Evolutionary conservation across 192 early-diverging fungal species (phyloP).

Genomic region (Umbelopsis isabellina): DNA sequence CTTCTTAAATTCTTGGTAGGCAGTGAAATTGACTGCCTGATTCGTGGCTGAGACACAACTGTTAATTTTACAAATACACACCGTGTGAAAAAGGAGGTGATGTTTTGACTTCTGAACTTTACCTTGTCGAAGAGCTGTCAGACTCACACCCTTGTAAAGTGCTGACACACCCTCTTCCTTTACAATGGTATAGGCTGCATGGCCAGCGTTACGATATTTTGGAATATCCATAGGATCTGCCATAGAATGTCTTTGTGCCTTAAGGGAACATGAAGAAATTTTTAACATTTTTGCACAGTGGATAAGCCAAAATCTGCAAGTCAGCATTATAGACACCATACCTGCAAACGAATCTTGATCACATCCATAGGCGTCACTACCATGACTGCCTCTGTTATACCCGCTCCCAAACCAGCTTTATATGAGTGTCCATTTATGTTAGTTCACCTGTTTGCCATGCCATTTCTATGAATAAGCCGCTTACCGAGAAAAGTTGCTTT

Average conservation of each 20-base stretch:
- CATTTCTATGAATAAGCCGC: conserved; percentile 20
- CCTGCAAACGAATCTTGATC: conserved; percentile 95
- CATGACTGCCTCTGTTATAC: conserved; percentile 90
- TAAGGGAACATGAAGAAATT: neutral
- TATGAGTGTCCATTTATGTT: neutral
- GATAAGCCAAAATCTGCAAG: neutral
- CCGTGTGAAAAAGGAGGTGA: neutral
- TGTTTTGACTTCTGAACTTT: neutral
- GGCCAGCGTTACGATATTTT: conserved; percentile 94
- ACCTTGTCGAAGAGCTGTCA: conserved; percentile 92
- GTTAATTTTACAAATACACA: neutral
- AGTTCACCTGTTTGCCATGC: neutral
- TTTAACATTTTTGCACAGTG: neutral
- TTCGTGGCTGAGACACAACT: conserved; percentile 69
- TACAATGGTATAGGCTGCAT: conserved; percentile 88
- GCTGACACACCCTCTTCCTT: conserved; percentile 87
- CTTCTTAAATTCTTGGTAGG: conserved; percentile 91
- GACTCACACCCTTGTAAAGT: conserved; percentile 90
- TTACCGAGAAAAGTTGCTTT: conserved; percentile 71
- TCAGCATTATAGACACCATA: neutral
- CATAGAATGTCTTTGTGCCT: conserved; percentile 93
- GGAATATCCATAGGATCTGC: conserved; percentile 94
- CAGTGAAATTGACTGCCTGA: conserved; percentile 98
- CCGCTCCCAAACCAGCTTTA: conserved; percentile 86
- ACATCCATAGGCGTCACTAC: conserved; percentile 99